Conservation (phyloP, 495 filamentous ascomycete species). For the Aspergillus funiculosus region DNA sequence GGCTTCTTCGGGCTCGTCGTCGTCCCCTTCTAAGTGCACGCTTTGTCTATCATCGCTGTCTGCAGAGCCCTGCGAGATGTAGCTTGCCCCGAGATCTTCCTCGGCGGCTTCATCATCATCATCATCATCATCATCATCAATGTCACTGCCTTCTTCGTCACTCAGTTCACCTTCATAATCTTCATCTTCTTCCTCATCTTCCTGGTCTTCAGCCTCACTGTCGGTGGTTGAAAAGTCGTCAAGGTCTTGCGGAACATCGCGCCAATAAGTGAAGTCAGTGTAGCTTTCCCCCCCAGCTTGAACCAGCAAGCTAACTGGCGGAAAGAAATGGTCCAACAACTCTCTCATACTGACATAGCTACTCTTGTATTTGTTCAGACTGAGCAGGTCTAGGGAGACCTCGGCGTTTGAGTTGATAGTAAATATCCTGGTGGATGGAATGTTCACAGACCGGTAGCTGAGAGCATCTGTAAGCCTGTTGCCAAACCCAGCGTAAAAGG, state of each 20-base stretch:
- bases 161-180: slow-evolving; percentile 38
- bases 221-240: slow-evolving; percentile 78
- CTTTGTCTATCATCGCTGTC: slow-evolving; percentile 45
- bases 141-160: slow-evolving; percentile 39
- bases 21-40: slow-evolving; percentile 29
- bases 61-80: slow-evolving; percentile 51
- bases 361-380: slow-evolving; percentile 90
- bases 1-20: slow-evolving; percentile 1
- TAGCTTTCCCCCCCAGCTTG: slow-evolving; percentile 77
- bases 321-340: slow-evolving; percentile 95
- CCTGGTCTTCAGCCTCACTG: slow-evolving; percentile 47
- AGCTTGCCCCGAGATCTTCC: slow-evolving; percentile 53
- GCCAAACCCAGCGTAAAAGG: slow-evolving; percentile 96
- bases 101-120: slow-evolving; percentile 38
- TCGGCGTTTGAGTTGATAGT: slow-evolving; percentile 99
- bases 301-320: slow-evolving; percentile 68
- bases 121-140: slow-evolving; percentile 37
- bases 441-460: slow-evolving; percentile 92
- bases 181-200: slow-evolving; percentile 22
- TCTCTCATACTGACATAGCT: slow-evolving; percentile 96
- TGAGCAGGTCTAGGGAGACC: slow-evolving; percentile 85
- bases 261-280: slow-evolving; percentile 87
- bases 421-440: slow-evolving; percentile 89
- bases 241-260: slow-evolving; percentile 64
- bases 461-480: slow-evolving; percentile 95